Base-by-base conservation (phyloP, 2,329 filamentous ascomycete species). In the Nemania sp. region DNA sequence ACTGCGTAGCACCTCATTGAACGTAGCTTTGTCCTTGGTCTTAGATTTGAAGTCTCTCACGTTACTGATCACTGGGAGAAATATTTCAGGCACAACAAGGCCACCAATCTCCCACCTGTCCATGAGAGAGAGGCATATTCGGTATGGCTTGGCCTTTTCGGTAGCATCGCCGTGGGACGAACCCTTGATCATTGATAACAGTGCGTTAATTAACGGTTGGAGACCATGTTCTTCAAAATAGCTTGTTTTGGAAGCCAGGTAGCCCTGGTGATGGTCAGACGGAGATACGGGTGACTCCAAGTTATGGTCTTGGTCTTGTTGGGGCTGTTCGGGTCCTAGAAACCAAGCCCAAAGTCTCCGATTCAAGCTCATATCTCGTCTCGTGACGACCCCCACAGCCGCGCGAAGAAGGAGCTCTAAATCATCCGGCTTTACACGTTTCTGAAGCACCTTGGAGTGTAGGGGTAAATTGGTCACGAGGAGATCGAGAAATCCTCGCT, bases 101-200 rank as follows among this genome's bases (percentile, higher is more conserved):
- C 93, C 93, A 32, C 96, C 96, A 72, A 99, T 95, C 78, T 99
- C 96, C 94, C 94, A 98, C 66, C 94, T 90, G 80, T 99, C 96
- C 96, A 99, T 98, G 60, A 99, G 84, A 18, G 97, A 98, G 2
- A 98, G 86, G 75, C 94, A 97, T 70, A 98, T 93, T 64, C 94
- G 90, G 77, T 97, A 98, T 0, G 96, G 95, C 45, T 90, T 90
- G 22, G 94, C 93, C 77, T 90, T 87, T 75, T 97, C 93, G 0
- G 86, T 79, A 0, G 92, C 87, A 62, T 84, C 83, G 5, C 75
- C 78, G 51, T 80, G 78, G 6, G 83, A 82, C 49, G 84, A 80
- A 20, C 85, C 82, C 54, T 87, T 86, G 68, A 98, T 91, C 89
- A 97, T 92, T 54, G 88, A 87, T 18, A 97, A 82, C 11, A 98